Conservation (phyloP, 352 stramenopile genomes). For the Peronospora destructor region DNA sequence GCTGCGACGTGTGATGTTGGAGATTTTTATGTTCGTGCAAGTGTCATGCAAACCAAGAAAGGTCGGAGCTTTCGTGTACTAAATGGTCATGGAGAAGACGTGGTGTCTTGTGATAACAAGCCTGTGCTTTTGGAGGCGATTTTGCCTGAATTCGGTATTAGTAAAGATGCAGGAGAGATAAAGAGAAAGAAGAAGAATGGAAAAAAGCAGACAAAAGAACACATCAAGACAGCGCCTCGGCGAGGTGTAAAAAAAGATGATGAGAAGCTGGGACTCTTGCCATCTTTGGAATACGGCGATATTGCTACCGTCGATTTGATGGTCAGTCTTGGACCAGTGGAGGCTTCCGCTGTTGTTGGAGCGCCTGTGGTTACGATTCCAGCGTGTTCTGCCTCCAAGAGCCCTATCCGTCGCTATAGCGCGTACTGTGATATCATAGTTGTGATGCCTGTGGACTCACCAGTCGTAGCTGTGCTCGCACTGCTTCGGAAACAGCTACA, state of each 20-base stretch:
- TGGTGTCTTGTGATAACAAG: slow-evolving; percentile 6
- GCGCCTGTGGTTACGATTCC: slow-evolving; percentile 38
- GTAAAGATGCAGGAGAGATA: slow-evolving; percentile 6
- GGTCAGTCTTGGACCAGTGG: slow-evolving; percentile 26
- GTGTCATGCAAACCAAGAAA: slow-evolving; percentile 16
- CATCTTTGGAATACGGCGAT: slow-evolving; percentile 51
- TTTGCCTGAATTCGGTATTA: slow-evolving; percentile 9
- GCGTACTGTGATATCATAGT: slow-evolving; percentile 39
- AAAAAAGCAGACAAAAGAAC: slow-evolving; percentile 30
- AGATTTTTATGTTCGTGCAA: slow-evolving; percentile 36
- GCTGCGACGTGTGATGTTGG: slow-evolving; percentile 16
- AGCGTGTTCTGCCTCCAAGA: slow-evolving; percentile 10
- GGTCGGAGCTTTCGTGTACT: slow-evolving; percentile 26
- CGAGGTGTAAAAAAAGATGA: slow-evolving; percentile 16
- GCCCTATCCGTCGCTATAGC: slow-evolving; percentile 7
- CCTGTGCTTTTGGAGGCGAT: slow-evolving; percentile 6
- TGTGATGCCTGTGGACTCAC: slow-evolving; percentile 27
- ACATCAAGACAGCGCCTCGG: slow-evolving; percentile 30
- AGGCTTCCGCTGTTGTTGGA: slow-evolving; percentile 1
- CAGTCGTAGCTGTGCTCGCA: slow-evolving; percentile 5
- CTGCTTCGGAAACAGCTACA: slow-evolving; percentile 25
- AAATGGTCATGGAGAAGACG: slow-evolving; percentile 26
- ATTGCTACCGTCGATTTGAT: slow-evolving; percentile 47
- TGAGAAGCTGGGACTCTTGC: slow-evolving; percentile 14
- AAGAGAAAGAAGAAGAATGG: slow-evolving; percentile 24